Percentiles rank a stretch among this genome's conserved stretches.
Conservation (phyloP, 305 asterid genomes). For the Fraxinus dipetala region DNA sequence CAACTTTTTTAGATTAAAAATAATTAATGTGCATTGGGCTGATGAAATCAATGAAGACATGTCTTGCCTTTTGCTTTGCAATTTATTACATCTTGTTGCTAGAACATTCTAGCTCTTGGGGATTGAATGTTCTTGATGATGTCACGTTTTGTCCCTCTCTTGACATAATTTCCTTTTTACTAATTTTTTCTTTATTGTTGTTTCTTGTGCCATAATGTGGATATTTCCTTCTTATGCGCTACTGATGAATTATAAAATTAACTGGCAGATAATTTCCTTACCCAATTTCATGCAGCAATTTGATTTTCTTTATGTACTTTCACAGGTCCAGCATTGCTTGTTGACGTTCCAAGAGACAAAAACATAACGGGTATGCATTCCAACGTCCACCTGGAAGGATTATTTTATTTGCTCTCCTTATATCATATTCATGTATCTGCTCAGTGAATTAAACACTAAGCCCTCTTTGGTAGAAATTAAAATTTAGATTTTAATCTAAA, state of each 20-base stretch:
- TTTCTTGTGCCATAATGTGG: background rate
- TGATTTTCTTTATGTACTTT: constrained; percentile 12
- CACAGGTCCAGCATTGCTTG: constrained; percentile 81
- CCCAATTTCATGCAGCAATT: background rate
- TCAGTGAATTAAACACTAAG: background rate
- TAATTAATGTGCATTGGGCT: background rate
- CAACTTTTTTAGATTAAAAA: background rate
- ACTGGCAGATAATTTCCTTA: background rate
- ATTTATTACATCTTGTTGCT: background rate
- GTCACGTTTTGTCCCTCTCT: background rate
- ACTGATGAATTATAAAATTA: background rate
- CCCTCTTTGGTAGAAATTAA: too few relatives aligned
- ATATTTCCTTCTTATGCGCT: background rate
- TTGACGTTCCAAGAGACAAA: constrained; percentile 89
- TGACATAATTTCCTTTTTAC: background rate
- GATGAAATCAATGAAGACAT: background rate
- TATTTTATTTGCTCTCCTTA: background rate
- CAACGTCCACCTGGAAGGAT: background rate
- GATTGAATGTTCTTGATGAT: background rate
- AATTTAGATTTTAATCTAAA: too few relatives aligned
- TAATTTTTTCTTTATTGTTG: background rate
- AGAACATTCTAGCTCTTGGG: background rate
- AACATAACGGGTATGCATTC: constrained; percentile 70
- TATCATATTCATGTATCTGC: background rate
- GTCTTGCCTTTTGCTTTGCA: background rate